A percentile compares a stretch with the other conserved stretches of the same genome.
These are phyloP conservation scores for Porogramme epimiltina DNA, from an alignment of 1,284 basidiomycete species.

Conservation along the genomic window DNA sequence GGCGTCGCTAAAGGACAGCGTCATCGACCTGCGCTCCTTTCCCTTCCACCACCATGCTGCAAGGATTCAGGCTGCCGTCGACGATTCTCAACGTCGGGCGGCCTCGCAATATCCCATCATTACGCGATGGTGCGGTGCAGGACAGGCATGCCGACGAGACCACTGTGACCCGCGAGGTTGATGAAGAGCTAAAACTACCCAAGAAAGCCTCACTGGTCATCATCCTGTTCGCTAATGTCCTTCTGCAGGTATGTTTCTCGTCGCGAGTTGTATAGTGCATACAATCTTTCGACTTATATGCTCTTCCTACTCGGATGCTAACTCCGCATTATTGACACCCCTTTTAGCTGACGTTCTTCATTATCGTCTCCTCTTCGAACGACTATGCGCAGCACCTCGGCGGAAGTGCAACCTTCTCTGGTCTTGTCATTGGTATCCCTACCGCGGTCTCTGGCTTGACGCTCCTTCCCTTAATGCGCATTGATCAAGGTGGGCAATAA, in stretches of 20 bases:
- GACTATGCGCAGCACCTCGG: constrained; percentile 64
- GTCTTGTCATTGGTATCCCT: constrained; percentile 69
- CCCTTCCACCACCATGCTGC: constrained; percentile 6
- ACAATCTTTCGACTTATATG: neutral
- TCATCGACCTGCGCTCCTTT: neutral
- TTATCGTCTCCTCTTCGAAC: constrained; percentile 67
- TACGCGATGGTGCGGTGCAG: constrained; percentile 1
- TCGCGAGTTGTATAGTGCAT: too few species aligned
- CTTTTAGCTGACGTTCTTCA: constrained; percentile 63
- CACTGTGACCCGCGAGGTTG: constrained; percentile 13
- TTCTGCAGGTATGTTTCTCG: constrained; percentile 44
- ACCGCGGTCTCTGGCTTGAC: constrained; percentile 58
- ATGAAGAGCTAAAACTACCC: constrained; percentile 52
- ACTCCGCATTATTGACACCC: neutral
- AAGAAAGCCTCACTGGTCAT: constrained; percentile 44
- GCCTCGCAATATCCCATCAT: neutral
- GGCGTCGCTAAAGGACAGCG: too few species aligned
- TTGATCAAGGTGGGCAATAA: constrained; percentile 52
- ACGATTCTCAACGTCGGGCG: constrained; percentile 16
- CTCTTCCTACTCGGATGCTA: neutral
- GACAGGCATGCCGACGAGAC: constrained; percentile 13
- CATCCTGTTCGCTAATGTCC: constrained; percentile 43
- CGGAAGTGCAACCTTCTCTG: constrained; percentile 66
- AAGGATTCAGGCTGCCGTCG: constrained; percentile 14
- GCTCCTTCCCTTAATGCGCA: constrained; percentile 57